Conservation (phyloP, 140 eudicot genomes). For the Ambrosia hybrid region DNA sequence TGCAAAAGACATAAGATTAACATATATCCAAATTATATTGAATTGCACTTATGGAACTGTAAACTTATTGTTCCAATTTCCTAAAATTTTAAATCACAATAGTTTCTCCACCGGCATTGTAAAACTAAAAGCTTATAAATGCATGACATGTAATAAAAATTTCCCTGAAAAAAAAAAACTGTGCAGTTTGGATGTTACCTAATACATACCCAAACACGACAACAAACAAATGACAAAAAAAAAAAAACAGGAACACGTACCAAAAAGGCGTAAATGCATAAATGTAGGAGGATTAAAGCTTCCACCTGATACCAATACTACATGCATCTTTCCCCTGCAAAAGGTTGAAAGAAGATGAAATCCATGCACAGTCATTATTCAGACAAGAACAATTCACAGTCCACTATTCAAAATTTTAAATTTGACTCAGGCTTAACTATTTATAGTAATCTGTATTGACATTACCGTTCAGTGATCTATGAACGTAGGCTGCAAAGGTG, state of each 20-base stretch:
- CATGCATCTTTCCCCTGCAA: constrained; percentile 43
- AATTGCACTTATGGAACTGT: neutral
- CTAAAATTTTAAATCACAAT: neutral
- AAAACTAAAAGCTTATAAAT: neutral
- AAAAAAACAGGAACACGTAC: constrained; percentile 40
- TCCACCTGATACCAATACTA: constrained; percentile 77
- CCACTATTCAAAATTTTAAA: too few species aligned
- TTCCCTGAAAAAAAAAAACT: neutral
- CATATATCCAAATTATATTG: neutral
- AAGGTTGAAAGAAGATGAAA: constrained; percentile 18
- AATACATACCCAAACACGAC: constrained; percentile 4
- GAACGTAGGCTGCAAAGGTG: too few species aligned
- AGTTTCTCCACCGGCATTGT: neutral
- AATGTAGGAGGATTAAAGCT: constrained; percentile 91
- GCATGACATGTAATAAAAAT: neutral
- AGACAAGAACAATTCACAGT: neutral
- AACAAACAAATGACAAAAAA: neutral
- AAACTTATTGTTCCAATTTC: constrained; percentile 3
- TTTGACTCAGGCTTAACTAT: too few species aligned
- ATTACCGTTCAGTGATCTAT: too few species aligned
- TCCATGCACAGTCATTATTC: constrained; percentile 3
- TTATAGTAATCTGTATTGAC: too few species aligned
- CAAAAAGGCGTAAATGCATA: constrained; percentile 90
- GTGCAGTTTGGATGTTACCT: constrained; percentile 8
- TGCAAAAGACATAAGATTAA: constrained; percentile 3